Base-by-base conservation (phyloP, 441 rosid genomes). In the Arabidopsis lyrata region DNA sequence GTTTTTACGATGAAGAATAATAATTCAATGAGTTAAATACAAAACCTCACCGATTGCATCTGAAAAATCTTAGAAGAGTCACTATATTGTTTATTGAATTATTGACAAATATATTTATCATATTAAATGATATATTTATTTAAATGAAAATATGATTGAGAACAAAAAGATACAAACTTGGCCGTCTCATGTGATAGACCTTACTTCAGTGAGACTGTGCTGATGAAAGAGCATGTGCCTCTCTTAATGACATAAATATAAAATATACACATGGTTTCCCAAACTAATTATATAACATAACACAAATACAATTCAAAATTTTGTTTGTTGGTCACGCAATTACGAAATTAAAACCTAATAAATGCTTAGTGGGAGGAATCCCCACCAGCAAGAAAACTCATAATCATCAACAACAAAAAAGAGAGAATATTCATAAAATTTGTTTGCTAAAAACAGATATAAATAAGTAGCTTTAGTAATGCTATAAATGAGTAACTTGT, bases 191-290 rank as follows among this genome's bases (percentile, higher is more conserved):
- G 73, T 75, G 78, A 48, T 32, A 75, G 58, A 68, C 69, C 69
- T 68, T 68, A 75, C 78, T 75, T 67, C 34, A 75, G 74, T 75
- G 64, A 44, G 58, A 68, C 74, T 75, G 74, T 50, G 72, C 63
- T 42, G 27, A 75, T 45, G 48, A 34, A 39, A 75, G 34, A 36
- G 58, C 78, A 68, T 56, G 78, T 75, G 78, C 41, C 15, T 44
- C 44, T 68, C 29, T 69, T 75, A 75, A 75, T 67, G 73, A 52
- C 32, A 41, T 62, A 47, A 0, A 56, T 32, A 73, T 63, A 56
- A 35, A 44, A 24, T 66, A 67, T 48, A 12, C 9, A 31, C n/a
- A 41, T 39, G 13, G 18, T 10, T 67, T 58, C 6, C 8, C 6
- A 2, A 38, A 47, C n/a, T 20, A 32, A 52, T 35, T 63, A 63